Conservation (phyloP, 805 yeast genomes). For the Priceomyces carsonii region DNA sequence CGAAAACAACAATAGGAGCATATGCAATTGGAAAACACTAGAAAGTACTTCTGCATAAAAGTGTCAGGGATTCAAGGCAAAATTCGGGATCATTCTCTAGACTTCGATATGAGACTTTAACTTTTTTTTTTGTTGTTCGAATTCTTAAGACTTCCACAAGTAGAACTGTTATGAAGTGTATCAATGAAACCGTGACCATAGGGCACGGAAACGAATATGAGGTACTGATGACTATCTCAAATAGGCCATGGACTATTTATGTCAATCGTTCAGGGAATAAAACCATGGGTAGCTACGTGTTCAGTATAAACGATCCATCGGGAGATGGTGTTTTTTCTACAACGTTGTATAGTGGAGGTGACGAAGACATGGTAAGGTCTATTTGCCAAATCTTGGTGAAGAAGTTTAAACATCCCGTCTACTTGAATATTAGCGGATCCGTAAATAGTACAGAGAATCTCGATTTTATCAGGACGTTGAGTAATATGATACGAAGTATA, state of each 20-base stretch:
- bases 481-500: neutral
- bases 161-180: slow-evolving; percentile 4
- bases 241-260: slow-evolving; percentile 31
- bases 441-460: slow-evolving; percentile 1
- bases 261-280: slow-evolving; percentile 23
- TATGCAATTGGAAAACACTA: no score
- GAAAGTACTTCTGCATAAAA: no score
- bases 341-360: slow-evolving; percentile 18
- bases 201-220: slow-evolving; percentile 4
- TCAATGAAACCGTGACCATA: slow-evolving; percentile 2
- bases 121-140: slow-evolving; percentile 15
- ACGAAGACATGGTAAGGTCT: slow-evolving; percentile 16
- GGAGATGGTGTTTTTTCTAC: slow-evolving; percentile 19
- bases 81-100: no score
- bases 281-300: slow-evolving; percentile 29
- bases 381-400: slow-evolving; percentile 24
- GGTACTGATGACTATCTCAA: slow-evolving; percentile 8
- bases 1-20: no score
- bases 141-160: slow-evolving; percentile 8
- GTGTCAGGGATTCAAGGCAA: no score
- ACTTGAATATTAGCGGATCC: slow-evolving; percentile 30
- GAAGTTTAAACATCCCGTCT: slow-evolving; percentile 27
- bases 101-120: no score
- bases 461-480: slow-evolving; percentile 1
- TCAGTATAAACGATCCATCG: slow-evolving; percentile 21